Evolutionary conservation across 129 eudicot genomes (phyloP).

Genomic region (Erigeron canadensis): DNA sequence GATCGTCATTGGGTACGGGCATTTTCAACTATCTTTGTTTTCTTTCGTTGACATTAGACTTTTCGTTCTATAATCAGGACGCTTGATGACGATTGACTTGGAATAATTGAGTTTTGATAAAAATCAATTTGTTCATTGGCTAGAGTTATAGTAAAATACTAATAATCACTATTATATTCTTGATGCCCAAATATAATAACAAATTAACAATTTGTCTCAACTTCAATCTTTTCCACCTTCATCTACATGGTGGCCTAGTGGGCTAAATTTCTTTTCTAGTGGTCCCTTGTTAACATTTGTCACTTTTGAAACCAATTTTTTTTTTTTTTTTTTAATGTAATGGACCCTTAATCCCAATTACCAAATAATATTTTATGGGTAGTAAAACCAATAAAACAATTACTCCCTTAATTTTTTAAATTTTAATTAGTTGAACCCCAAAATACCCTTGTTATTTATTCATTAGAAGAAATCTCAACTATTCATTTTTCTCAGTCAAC

Average conservation of each 20-base stretch:
- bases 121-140: slow-evolving; percentile 10
- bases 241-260: not conserved
- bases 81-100: slow-evolving; percentile 25
- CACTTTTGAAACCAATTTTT: slow-evolving; percentile 8
- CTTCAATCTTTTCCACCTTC: slow-evolving; percentile 5
- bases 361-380: no score
- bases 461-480: no score
- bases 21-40: slow-evolving; percentile 11
- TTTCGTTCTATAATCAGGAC: slow-evolving; percentile 9
- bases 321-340: no score
- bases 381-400: no score
- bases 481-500: no score
- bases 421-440: no score
- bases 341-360: no score
- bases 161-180: slow-evolving; percentile 14
- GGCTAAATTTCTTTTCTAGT: not conserved
- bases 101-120: slow-evolving; percentile 27
- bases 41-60: slow-evolving; percentile 8
- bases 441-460: no score
- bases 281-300: not conserved
- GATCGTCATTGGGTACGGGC: not conserved
- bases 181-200: slow-evolving; percentile 17
- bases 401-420: no score
- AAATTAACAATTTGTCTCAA: slow-evolving; percentile 20
- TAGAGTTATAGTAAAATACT: not conserved